These are phyloP conservation scores for Phytophthora capsici DNA, from an alignment of 352 stramenopile genomes.

Conservation along the genomic window DNA sequence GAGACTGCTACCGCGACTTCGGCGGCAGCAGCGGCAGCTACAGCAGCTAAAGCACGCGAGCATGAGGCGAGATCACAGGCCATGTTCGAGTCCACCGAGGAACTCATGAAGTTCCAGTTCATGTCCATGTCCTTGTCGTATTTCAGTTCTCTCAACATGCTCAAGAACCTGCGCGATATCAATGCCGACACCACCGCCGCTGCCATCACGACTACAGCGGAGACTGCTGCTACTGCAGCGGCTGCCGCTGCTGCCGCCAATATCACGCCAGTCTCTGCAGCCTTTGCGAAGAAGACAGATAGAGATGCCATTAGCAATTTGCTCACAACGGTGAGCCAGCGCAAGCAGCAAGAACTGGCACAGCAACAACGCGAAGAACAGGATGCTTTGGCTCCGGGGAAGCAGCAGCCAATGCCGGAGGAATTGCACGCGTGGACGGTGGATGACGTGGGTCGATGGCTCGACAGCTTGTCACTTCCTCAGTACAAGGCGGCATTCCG, in stretches of 20 bases:
- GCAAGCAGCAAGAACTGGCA: constrained; percentile 80
- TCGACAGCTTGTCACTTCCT: constrained; percentile 89
- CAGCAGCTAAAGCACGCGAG: constrained; percentile 90
- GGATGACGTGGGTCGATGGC: constrained; percentile 92
- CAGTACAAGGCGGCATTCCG: constrained; percentile 93
- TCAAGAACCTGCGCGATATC: constrained; percentile 94
- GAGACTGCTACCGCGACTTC: constrained; percentile 92
- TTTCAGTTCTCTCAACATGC: constrained; percentile 96
- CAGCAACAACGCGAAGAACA: constrained; percentile 62
- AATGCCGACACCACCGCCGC: constrained; percentile 92
- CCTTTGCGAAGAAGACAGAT: constrained; percentile 48
- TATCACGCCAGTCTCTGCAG: constrained; percentile 59
- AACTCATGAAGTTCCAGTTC: constrained; percentile 98
- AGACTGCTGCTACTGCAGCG: constrained; percentile 88
- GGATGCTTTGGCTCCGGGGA: constrained; percentile 55
- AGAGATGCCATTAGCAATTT: constrained; percentile 72
- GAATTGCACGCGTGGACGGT: constrained; percentile 87
- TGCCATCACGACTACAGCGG: constrained; percentile 86
- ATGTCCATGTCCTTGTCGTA: constrained; percentile 96
- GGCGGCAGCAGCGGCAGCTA: constrained; percentile 89
- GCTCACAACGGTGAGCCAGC: constrained; percentile 62
- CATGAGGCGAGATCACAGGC: constrained; percentile 90
- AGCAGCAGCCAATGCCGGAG: constrained; percentile 68
- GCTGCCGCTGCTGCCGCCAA: constrained; percentile 88
- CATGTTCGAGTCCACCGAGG: constrained; percentile 94